Base-by-base conservation (phyloP, 1,284 basidiomycete genomes). In the Xerocomus amazonicus region DNA sequence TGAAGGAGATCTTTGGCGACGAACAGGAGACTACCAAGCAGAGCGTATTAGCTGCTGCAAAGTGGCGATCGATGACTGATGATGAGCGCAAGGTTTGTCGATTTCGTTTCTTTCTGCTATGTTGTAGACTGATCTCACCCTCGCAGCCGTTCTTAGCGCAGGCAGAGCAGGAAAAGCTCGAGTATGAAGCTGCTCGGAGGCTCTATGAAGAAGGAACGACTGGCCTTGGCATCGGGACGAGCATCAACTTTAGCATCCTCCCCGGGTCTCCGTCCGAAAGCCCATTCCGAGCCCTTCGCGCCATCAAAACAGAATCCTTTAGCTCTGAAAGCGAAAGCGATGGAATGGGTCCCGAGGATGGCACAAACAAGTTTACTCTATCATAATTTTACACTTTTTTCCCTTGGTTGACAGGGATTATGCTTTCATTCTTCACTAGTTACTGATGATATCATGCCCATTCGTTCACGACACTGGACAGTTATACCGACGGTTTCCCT, bases 21-120 rank as follows among this genome's bases (percentile, higher is more conserved):
- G 93, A 96, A 73, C 87, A 83, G 39, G 94, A 96, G 72, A 95
- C 95, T 4, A 95, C 94, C 34, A 90, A 90, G 71, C 95, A 97
- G 73, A 94, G 91, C 70, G 91, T 95, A 4, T 76, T 97, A 45
- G 94, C 94, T 45, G 94, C 94, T 42, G 85, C 87, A 55, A 88
- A 88, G 69, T 97, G 94, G 94, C 80, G 93, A 56, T 84, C 82
- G 45, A 88, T 97, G 80, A 87, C 84, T 38, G 92, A 95, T 68
- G 89, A 87, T 37, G 92, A 97, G 72, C 87, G 93, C 67, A 90
- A 89, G 79, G 91, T 92, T 62, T 50, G 76, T 68, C 34, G 47
- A 53, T 14, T 3, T 51, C 32, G 10, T 57, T n/a, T 14, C 47
- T 48, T 46, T 31, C 45, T 17, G 37, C 27, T 32, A 29, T 14